Evolutionary conservation across 1,139 yeast genomes (phyloP).

Genomic region (Saccharomyces hybrid): DNA sequence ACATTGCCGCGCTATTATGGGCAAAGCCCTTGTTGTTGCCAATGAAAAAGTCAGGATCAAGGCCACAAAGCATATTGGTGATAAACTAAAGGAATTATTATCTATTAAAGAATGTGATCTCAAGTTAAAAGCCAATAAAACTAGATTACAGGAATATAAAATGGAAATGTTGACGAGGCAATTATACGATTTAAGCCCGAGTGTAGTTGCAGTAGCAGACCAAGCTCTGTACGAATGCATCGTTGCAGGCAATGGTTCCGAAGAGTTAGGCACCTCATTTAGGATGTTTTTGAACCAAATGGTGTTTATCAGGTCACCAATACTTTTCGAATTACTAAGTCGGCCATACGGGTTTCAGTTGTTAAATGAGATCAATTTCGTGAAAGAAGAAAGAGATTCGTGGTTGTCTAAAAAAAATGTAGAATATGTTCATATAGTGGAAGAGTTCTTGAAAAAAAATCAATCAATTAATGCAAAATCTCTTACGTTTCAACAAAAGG

Average conservation of each 20-base stretch:
- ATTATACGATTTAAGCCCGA: slow-evolving; percentile 57
- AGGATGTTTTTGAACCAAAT: slow-evolving; percentile 29
- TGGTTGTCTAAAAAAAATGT: slow-evolving; percentile 52
- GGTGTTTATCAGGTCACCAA: slow-evolving; percentile 34
- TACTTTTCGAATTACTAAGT: slow-evolving; percentile 48
- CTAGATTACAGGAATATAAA: slow-evolving; percentile 29
- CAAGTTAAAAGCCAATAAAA: slow-evolving; percentile 7
- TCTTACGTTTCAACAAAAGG: slow-evolving; percentile 7
- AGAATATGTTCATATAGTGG: slow-evolving; percentile 48
- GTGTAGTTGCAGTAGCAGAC: slow-evolving; percentile 53
- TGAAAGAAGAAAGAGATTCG: slow-evolving; percentile 49
- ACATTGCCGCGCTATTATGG: slow-evolving; percentile 59
- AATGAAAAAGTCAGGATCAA: slow-evolving; percentile 45
- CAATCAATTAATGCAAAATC: slow-evolving; percentile 4
- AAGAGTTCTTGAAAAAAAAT: slow-evolving; percentile 28
- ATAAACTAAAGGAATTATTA: slow-evolving; percentile 17
- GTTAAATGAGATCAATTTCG: slow-evolving; percentile 44
- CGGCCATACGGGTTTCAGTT: slow-evolving; percentile 51
- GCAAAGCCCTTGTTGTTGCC: slow-evolving; percentile 56
- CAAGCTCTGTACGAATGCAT: slow-evolving; percentile 39
- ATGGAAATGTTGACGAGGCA: slow-evolving; percentile 54
- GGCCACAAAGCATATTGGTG: slow-evolving; percentile 50
- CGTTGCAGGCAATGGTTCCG: slow-evolving; percentile 37
- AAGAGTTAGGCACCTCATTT: slow-evolving; percentile 19
- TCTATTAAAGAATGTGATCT: slow-evolving; percentile 6